These are phyloP conservation scores for Xylaria intraflava DNA, from an alignment of 495 filamentous ascomycete genomes.

Conservation along the genomic window DNA sequence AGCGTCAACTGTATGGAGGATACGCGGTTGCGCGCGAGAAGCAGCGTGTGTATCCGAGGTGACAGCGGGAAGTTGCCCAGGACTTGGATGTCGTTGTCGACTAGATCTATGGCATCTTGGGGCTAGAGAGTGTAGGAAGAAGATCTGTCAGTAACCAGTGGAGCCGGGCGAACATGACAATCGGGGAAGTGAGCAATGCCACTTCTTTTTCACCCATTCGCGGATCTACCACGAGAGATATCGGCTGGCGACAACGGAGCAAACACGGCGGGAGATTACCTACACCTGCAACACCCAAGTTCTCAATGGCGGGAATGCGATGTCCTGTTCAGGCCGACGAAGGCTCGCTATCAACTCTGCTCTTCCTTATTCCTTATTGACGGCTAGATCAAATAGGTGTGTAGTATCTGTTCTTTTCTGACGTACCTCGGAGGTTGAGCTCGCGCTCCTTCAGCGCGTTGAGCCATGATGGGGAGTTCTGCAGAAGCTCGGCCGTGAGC, in stretches of 20 bases:
- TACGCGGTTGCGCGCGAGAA: slow-evolving; percentile 85
- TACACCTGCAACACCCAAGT: slow-evolving; percentile 91
- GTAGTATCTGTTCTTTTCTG: slow-evolving; percentile 98
- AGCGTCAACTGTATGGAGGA: slow-evolving; percentile 69
- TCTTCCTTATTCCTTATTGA: slow-evolving; percentile 40
- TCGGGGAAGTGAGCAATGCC: no score
- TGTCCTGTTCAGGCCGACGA: slow-evolving; percentile 67
- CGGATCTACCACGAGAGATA: not conserved
- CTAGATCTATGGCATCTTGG: slow-evolving; percentile 94
- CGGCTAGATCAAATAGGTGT: slow-evolving; percentile 53
- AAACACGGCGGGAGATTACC: slow-evolving; percentile 24
- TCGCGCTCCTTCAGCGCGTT: slow-evolving; percentile 97
- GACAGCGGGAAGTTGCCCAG: slow-evolving; percentile 93
- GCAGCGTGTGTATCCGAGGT: slow-evolving; percentile 75
- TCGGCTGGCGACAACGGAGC: slow-evolving; percentile 1
- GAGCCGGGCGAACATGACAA: no score
- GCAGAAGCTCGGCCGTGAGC: slow-evolving; percentile 89
- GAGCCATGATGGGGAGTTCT: slow-evolving; percentile 88
- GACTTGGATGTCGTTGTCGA: slow-evolving; percentile 90
- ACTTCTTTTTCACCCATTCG: no score
- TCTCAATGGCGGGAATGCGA: slow-evolving; percentile 96
- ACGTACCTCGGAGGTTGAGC: slow-evolving; percentile 99
- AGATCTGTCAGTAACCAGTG: not conserved
- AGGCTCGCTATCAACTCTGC: slow-evolving; percentile 76
- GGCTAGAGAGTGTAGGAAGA: slow-evolving; percentile 31